These are phyloP conservation scores for Nyssa sinensis DNA, from an alignment of 148 eudicot genomes.

Conservation along the genomic window DNA sequence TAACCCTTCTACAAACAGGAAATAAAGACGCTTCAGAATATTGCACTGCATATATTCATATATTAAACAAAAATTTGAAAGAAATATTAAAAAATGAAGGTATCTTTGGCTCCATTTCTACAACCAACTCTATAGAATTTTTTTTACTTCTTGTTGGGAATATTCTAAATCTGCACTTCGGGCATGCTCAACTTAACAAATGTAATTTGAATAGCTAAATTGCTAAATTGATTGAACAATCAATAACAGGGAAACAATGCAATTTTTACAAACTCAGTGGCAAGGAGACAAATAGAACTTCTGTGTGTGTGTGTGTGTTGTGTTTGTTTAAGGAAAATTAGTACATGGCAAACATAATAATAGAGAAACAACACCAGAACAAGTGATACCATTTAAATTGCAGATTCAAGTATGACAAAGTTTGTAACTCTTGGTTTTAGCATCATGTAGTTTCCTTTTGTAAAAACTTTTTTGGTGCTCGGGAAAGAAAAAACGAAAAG, in stretches of 20 bases:
- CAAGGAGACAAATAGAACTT: neutral
- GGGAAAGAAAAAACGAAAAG: too few relatives aligned
- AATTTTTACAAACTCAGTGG: neutral
- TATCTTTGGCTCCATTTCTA: neutral
- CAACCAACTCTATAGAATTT: neutral
- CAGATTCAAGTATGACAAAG: neutral
- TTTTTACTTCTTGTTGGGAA: too few relatives aligned
- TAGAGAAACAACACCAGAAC: neutral
- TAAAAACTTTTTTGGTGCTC: too few relatives aligned
- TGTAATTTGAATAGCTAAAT: neutral
- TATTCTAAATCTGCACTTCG: neutral
- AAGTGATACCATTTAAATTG: neutral
- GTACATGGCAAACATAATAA: neutral
- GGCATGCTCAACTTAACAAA: neutral
- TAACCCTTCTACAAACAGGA: conserved; percentile 55
- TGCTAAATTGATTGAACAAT: neutral
- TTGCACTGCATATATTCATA: neutral
- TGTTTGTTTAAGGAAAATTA: neutral
- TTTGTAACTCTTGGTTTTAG: neutral
- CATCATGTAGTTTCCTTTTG: neutral
- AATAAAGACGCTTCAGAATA: conserved; percentile 4
- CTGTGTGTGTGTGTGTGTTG: neutral
- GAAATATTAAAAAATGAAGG: neutral
- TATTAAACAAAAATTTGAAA: neutral
- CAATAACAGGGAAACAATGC: neutral